Conservation (phyloP, 78 protist genomes). For the Protostelium mycophagum region DNA sequence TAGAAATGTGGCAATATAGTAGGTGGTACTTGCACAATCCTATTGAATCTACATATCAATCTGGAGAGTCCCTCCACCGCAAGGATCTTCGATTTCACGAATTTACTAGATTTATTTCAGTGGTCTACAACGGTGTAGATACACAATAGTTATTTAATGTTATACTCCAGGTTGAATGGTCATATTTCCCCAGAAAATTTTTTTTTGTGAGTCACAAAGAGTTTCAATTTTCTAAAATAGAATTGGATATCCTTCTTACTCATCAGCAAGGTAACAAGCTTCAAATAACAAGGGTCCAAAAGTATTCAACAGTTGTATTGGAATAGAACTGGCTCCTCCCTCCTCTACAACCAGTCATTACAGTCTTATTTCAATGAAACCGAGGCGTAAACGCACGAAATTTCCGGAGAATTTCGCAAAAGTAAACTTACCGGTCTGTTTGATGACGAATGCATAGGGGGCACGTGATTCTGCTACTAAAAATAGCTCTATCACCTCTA, state of each 20-base stretch:
- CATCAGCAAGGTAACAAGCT: background rate
- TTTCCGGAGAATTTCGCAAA: background rate
- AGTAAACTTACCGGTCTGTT: background rate
- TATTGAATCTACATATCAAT: slow-evolving; percentile 42
- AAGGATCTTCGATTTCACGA: slow-evolving; percentile 27
- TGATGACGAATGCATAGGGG: background rate
- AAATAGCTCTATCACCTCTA: background rate
- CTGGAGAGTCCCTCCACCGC: slow-evolving; percentile 40
- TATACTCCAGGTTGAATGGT: too few species aligned
- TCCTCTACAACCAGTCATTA: too few species aligned
- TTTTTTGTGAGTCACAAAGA: background rate
- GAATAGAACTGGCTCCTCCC: background rate
- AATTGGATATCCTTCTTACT: too few species aligned
- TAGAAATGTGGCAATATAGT: slow-evolving; percentile 23
- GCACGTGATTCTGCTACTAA: background rate
- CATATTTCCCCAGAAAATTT: too few species aligned
- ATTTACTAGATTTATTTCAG: slow-evolving; percentile 2
- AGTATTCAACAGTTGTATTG: background rate
- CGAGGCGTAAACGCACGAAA: too few species aligned
- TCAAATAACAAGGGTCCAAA: background rate
- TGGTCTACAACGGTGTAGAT: too few species aligned
- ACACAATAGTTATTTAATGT: too few species aligned
- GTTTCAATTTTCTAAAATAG: too few species aligned
- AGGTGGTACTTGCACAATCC: slow-evolving; percentile 21
- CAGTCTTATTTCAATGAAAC: too few species aligned